Conservation (phyloP, 2,329 filamentous ascomycete species). For the Colletotrichum theobromicola region DNA sequence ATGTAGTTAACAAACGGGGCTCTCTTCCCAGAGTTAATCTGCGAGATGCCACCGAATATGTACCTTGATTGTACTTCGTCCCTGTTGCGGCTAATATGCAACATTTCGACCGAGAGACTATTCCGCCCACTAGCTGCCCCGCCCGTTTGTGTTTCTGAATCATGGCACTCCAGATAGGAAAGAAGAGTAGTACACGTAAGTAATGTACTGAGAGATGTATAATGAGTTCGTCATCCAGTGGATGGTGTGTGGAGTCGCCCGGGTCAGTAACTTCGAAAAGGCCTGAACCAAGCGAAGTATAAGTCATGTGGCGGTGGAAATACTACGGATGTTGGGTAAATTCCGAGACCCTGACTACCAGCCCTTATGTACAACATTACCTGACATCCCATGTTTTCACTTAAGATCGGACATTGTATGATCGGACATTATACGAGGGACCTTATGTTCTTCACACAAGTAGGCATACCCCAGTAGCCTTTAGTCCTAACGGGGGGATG, state of each 20-base stretch:
- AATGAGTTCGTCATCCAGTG: neutral
- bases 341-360: neutral
- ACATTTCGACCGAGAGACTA: neutral
- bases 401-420: neutral
- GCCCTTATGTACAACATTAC: neutral
- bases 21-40: neutral
- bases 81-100: neutral
- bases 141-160: neutral
- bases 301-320: neutral
- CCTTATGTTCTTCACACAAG: neutral
- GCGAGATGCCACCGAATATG: neutral
- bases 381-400: neutral
- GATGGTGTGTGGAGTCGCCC: neutral
- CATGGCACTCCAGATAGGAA: neutral
- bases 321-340: neutral
- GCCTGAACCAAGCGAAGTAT: neutral
- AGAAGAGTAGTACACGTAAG: neutral
- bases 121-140: neutral
- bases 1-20: neutral
- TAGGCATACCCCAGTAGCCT: neutral
- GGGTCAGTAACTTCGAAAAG: neutral
- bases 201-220: neutral
- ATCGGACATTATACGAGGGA: neutral
- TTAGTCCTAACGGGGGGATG: neutral
- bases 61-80: neutral